Conservation (phyloP, 2,329 filamentous ascomycete genomes). For the Xylaria sp. region DNA sequence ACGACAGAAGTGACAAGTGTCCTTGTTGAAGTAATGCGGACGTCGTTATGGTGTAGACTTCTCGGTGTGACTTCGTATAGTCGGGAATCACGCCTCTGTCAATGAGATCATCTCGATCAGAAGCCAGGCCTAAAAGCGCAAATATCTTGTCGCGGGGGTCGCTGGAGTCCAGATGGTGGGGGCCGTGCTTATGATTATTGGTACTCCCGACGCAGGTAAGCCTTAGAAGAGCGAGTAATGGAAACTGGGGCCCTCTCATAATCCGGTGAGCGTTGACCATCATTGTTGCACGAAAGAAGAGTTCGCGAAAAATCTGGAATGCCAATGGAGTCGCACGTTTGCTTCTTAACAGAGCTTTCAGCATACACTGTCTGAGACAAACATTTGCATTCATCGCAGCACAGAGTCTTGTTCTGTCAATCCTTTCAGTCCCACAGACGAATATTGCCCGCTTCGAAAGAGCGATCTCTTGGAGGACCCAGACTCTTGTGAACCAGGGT, state of each 20-base stretch:
- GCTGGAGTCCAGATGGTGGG: constrained; percentile 30
- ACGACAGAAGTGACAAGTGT: constrained; percentile 28
- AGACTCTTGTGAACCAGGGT: constrained; percentile 32
- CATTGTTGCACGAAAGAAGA: neutral
- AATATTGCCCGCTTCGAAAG: constrained; percentile 29
- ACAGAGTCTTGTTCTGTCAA: constrained; percentile 24
- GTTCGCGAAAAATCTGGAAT: neutral
- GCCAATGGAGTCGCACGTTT: neutral
- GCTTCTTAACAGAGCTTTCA: neutral
- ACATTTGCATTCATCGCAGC: constrained; percentile 28
- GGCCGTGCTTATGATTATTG: constrained; percentile 18
- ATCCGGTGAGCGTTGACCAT: constrained; percentile 11
- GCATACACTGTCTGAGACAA: neutral
- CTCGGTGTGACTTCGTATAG: constrained; percentile 28
- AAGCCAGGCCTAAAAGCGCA: constrained; percentile 27
- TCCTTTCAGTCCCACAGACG: constrained; percentile 25
- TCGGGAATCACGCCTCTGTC: constrained; percentile 26
- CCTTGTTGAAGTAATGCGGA: constrained; percentile 25
- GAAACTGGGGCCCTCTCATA: constrained; percentile 5
- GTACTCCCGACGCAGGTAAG: constrained; percentile 20
- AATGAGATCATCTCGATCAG: constrained; percentile 10
- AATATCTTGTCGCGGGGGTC: constrained; percentile 36
- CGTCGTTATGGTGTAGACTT: constrained; percentile 29
- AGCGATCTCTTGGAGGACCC: constrained; percentile 35
- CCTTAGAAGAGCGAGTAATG: constrained; percentile 17